phyloP scores from a whole-genome alignment of 352 stramenopile species.

The Phytophthora melonis region DNA sequence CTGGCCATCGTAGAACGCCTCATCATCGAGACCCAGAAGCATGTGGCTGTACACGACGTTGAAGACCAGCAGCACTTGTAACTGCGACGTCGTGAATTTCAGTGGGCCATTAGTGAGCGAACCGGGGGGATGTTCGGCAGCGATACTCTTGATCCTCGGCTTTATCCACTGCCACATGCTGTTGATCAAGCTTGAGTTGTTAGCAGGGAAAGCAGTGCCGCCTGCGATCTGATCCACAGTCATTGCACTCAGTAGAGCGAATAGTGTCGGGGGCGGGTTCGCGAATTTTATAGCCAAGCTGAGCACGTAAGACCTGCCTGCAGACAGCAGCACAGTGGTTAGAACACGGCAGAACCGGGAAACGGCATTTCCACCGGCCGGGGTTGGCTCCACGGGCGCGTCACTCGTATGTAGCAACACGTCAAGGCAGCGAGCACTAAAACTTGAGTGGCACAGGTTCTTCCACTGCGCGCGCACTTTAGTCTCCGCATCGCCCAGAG shows the following conservation, averaged over 20 bases:
- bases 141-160: conserved; percentile 18
- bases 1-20: conserved; percentile 71
- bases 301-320: conserved; percentile 56
- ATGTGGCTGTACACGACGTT: conserved; percentile 75
- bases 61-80: conserved; percentile 66
- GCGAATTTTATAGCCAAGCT: conserved; percentile 56
- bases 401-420: conserved; percentile 29
- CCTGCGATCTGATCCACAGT: conserved; percentile 41
- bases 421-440: conserved; percentile 50
- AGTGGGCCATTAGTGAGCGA: conserved; percentile 21
- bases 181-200: conserved; percentile 33
- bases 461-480: conserved; percentile 55
- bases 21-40: conserved; percentile 71
- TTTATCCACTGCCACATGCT: conserved; percentile 55
- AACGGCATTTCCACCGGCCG: conserved; percentile 28
- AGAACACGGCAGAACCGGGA: conserved; percentile 49
- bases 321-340: conserved; percentile 50
- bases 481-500: conserved; percentile 20
- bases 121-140: conserved; percentile 6
- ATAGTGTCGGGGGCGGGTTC: conserved; percentile 50
- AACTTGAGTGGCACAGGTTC: conserved; percentile 50
- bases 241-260: conserved; percentile 63
- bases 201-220: not conserved
- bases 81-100: conserved; percentile 30
- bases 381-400: not conserved